Conservation (phyloP, 306 rosid species). For the Citrullus colocynthis region DNA sequence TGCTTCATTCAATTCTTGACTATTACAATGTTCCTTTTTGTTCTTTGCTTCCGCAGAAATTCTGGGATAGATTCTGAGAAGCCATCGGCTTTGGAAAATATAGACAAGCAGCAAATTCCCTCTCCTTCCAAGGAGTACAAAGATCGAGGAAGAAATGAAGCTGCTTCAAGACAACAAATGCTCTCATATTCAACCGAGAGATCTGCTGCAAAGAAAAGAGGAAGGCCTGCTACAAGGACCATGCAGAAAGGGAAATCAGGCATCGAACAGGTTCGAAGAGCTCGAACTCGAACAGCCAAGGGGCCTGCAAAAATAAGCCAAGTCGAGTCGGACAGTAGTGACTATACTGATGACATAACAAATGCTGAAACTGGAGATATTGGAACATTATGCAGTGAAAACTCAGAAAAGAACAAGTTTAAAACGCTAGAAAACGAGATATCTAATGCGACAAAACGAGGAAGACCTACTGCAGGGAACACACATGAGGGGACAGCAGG, state of each 20-base stretch:
- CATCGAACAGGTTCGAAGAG: slow-evolving; percentile 33
- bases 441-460: slow-evolving; percentile 36
- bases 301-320: slow-evolving; percentile 53
- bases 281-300: slow-evolving; percentile 23
- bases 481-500: slow-evolving; percentile 23
- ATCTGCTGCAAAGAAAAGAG: slow-evolving; percentile 41
- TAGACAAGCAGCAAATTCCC: slow-evolving; percentile 12
- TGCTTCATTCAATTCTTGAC: neutral
- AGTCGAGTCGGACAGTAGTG: slow-evolving; percentile 47
- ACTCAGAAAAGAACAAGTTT: slow-evolving; percentile 12
- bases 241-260: slow-evolving; percentile 23
- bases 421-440: slow-evolving; percentile 19
- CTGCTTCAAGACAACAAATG: slow-evolving; percentile 17
- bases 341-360: slow-evolving; percentile 20
- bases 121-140: slow-evolving; percentile 6
- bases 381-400: slow-evolving; percentile 8
- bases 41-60: slow-evolving; percentile 23
- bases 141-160: slow-evolving; percentile 17
- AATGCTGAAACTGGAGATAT: slow-evolving; percentile 18
- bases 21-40: neutral
- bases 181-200: slow-evolving; percentile 19
- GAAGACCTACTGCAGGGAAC: slow-evolving; percentile 49
- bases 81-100: slow-evolving; percentile 9
- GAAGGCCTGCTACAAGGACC: slow-evolving; percentile 48
- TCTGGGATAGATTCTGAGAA: slow-evolving; percentile 23